These are phyloP conservation scores for Karstenula rhodostoma DNA, from an alignment of 2,329 filamentous ascomycete species.

Conservation along the genomic window DNA sequence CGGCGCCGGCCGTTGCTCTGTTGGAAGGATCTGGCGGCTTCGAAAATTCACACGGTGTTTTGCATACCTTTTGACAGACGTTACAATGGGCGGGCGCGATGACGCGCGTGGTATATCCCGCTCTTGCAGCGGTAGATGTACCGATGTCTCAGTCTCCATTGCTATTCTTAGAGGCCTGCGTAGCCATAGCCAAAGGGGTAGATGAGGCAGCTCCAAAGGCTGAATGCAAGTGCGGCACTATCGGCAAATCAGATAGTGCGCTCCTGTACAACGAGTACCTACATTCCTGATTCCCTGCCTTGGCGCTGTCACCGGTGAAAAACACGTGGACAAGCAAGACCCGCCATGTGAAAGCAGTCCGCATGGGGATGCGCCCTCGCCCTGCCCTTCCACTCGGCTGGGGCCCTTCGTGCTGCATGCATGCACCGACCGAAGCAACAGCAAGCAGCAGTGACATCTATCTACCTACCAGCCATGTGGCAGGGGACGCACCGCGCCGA, in stretches of 20 bases:
- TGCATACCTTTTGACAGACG: slow-evolving; percentile 7
- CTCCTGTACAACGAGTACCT: background rate
- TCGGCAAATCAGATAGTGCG: background rate
- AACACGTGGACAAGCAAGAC: background rate
- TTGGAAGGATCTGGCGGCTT: slow-evolving; percentile 2
- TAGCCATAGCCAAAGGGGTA: slow-evolving; percentile 4
- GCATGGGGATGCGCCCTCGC: background rate
- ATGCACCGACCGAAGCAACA: slow-evolving; percentile 3
- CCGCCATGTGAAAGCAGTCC: slow-evolving; percentile 1
- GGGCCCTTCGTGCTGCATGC: background rate
- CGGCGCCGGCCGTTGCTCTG: background rate
- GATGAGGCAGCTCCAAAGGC: slow-evolving; percentile 5
- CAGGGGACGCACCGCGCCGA: slow-evolving; percentile 1
- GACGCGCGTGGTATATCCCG: background rate
- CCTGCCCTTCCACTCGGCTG: background rate
- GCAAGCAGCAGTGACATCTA: slow-evolving; percentile 11
- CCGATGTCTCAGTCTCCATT: slow-evolving; percentile 1
- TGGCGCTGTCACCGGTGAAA: slow-evolving; percentile 7
- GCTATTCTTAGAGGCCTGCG: slow-evolving; percentile 10
- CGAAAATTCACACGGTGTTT: slow-evolving; percentile 1
- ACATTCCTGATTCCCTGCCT: background rate
- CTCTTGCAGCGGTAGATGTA: background rate
- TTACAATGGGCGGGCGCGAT: slow-evolving; percentile 1
- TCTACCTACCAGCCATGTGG: slow-evolving; percentile 4
- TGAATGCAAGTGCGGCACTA: slow-evolving; percentile 2